A percentile compares a stretch with the other conserved stretches of the same genome.
Conservation (phyloP, 1,139 yeast species). For the Yamadazyma triangularis region DNA sequence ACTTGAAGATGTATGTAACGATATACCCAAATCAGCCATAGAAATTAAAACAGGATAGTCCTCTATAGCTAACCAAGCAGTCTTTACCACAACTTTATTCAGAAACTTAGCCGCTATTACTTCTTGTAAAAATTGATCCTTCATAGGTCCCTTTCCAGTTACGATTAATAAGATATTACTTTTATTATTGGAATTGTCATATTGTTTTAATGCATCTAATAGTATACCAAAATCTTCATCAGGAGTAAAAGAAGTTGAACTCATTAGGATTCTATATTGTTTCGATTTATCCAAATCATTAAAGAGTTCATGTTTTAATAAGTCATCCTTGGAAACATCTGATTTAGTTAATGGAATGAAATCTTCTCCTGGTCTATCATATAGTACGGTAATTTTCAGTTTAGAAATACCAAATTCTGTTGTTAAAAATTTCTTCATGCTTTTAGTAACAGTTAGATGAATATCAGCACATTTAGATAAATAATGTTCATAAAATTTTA, state of each 20-base stretch:
- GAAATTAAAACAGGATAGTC: conserved; percentile 78
- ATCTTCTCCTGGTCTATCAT: conserved; percentile 71
- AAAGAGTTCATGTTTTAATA: conserved; percentile 42
- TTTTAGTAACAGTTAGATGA: conserved; percentile 76
- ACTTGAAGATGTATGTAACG: conserved; percentile 86
- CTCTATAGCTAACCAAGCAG: conserved; percentile 74
- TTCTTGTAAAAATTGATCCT: conserved; percentile 40
- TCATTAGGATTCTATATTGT: conserved; percentile 61
- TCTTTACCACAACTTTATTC: conserved; percentile 48
- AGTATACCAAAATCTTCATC: conserved; percentile 83
- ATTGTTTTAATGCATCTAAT: conserved; percentile 59
- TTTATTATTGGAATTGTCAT: conserved; percentile 36
- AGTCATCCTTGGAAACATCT: conserved; percentile 19
- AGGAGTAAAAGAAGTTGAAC: conserved; percentile 92
- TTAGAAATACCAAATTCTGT: conserved; percentile 47
- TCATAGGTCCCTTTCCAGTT: conserved; percentile 94
- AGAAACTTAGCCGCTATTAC: conserved; percentile 42
- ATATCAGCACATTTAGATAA: conserved; percentile 56
- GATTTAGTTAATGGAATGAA: conserved; percentile 47
- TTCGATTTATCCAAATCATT: conserved; percentile 20
- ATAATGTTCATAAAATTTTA: conserved; percentile 52
- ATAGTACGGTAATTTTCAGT: conserved; percentile 42
- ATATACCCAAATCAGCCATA: conserved; percentile 81
- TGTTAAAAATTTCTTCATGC: conserved; percentile 61
- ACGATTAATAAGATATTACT: conserved; percentile 54